phyloP scores from a whole-genome alignment of 306 rosid species.

The Cucurbita argyrosperma region DNA sequence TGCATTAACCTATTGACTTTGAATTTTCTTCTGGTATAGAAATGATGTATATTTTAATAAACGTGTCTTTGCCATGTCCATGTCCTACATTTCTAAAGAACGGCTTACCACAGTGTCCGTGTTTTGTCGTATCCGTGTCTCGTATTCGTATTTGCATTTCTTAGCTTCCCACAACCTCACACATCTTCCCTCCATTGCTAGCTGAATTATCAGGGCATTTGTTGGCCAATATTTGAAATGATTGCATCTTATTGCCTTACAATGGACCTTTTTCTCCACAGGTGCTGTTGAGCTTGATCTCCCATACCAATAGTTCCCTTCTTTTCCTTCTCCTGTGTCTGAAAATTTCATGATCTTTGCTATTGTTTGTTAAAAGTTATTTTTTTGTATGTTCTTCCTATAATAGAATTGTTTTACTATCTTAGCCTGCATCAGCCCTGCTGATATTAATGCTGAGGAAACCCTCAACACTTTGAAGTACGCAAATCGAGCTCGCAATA shows the following conservation, averaged over 20 bases:
- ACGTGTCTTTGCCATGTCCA: too few relatives aligned
- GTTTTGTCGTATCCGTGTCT: too few relatives aligned
- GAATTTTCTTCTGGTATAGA: too few relatives aligned
- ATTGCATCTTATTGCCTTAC: neutral
- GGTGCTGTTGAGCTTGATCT: neutral
- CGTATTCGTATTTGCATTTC: too few relatives aligned
- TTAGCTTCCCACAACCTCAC: neutral
- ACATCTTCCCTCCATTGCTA: neutral
- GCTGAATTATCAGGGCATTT: neutral
- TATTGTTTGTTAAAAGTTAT: neutral
- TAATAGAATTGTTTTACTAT: constrained; percentile 8
- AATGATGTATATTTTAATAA: too few relatives aligned
- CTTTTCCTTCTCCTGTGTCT: neutral
- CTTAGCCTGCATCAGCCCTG: constrained; percentile 98
- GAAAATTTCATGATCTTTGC: neutral
- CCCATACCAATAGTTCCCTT: neutral
- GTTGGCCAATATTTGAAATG: neutral
- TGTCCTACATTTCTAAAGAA: too few relatives aligned
- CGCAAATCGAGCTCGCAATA: constrained; percentile 98
- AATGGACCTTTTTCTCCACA: neutral
- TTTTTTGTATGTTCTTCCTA: neutral
- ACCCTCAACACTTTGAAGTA: constrained; percentile 97
- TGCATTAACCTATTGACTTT: too few relatives aligned
- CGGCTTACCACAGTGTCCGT: too few relatives aligned
- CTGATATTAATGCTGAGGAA: constrained; percentile 98